These are phyloP conservation scores for Amylostereum areolatum DNA, from an alignment of 1,284 basidiomycete species.

Conservation along the genomic window DNA sequence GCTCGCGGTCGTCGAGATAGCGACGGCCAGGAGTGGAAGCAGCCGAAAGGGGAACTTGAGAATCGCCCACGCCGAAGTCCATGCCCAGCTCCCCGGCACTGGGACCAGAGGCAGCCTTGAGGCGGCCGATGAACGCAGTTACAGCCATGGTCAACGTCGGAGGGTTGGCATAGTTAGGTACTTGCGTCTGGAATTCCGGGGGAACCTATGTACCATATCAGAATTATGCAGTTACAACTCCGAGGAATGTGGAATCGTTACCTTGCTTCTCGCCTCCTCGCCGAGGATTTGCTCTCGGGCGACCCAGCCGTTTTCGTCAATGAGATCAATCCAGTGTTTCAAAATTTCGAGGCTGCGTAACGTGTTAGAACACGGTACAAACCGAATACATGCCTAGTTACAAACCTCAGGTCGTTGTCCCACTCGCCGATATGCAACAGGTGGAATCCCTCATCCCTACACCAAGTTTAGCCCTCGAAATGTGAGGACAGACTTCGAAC, in stretches of 20 bases:
- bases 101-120: constrained; percentile 45
- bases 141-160: constrained; percentile 91
- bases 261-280: constrained; percentile 90
- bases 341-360: constrained; percentile 74
- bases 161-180: constrained; percentile 90
- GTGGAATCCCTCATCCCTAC: constrained; percentile 95
- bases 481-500: constrained; percentile 9
- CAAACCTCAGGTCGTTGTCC: constrained; percentile 85
- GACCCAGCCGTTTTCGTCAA: constrained; percentile 93
- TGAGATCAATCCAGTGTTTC: constrained; percentile 83
- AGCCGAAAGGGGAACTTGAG: constrained; percentile 40
- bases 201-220: constrained; percentile 54
- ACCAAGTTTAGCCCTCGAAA: constrained; percentile 3
- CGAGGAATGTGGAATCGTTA: constrained; percentile 19
- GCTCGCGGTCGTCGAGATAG: constrained; percentile 51
- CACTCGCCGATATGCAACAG: constrained; percentile 84
- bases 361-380: constrained; percentile 1
- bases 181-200: constrained; percentile 84
- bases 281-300: constrained; percentile 93
- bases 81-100: constrained; percentile 60
- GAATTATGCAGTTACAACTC: neutral
- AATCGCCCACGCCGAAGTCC: constrained; percentile 41
- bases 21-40: constrained; percentile 29
- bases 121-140: constrained; percentile 77
- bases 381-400: neutral